phyloP scores from a whole-genome alignment of 2,329 filamentous ascomycete species.

The Aspergillus neotritici region DNA sequence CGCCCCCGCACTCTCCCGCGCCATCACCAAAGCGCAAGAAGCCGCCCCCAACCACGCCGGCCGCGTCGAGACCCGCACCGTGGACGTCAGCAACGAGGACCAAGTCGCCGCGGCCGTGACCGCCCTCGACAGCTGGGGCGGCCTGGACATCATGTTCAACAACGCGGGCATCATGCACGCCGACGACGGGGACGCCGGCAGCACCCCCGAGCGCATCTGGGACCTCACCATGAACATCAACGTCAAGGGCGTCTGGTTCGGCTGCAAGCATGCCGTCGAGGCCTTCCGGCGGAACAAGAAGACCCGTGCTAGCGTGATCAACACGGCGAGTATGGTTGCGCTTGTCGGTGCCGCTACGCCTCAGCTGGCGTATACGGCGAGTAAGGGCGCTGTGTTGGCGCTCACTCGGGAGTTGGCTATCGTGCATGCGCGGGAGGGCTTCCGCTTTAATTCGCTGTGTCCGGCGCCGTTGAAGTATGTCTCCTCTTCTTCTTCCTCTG shows the following conservation, averaged over 20 bases:
- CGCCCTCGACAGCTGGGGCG: slow-evolving; percentile 74
- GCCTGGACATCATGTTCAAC: slow-evolving; percentile 91
- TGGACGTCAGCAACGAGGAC: slow-evolving; percentile 78
- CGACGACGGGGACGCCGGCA: slow-evolving; percentile 70
- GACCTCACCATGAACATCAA: slow-evolving; percentile 91
- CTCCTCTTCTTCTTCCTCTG: background rate
- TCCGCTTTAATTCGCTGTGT: slow-evolving; percentile 84
- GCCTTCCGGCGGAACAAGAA: slow-evolving; percentile 75
- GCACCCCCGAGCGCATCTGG: slow-evolving; percentile 87
- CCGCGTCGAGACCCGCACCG: slow-evolving; percentile 25
- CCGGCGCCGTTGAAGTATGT: slow-evolving; percentile 75
- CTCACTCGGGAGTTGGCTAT: slow-evolving; percentile 87
- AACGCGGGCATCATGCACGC: slow-evolving; percentile 97
- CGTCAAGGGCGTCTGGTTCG: slow-evolving; percentile 97
- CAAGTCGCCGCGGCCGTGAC: slow-evolving; percentile 72
- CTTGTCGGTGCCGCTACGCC: slow-evolving; percentile 81
- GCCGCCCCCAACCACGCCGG: slow-evolving; percentile 51
- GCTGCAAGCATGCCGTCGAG: slow-evolving; percentile 84
- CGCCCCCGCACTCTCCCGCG: slow-evolving; percentile 68
- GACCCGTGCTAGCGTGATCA: slow-evolving; percentile 76
- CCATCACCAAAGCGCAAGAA: slow-evolving; percentile 67
- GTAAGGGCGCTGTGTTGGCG: slow-evolving; percentile 86
- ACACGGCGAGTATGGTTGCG: slow-evolving; percentile 84
- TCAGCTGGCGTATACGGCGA: slow-evolving; percentile 87
- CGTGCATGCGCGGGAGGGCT: slow-evolving; percentile 83